Conservation (phyloP, 2,329 filamentous ascomycete genomes). For the Botryosphaeria dothidea region DNA sequence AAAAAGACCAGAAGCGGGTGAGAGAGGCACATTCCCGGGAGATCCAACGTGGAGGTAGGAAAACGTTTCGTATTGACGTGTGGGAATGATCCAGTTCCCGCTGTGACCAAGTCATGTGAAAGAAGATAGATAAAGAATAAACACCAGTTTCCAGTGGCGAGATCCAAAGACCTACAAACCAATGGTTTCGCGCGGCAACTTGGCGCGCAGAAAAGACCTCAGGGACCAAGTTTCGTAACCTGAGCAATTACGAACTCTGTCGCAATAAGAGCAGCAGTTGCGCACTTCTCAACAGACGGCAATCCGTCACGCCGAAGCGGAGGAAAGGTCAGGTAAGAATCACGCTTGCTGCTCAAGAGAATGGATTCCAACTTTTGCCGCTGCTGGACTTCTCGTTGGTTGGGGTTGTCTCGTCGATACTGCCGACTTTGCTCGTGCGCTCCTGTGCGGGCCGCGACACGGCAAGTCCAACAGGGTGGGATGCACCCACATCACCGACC, state of each 20-base stretch:
- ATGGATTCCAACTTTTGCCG: conserved; percentile 34
- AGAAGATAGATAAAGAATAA: conserved; percentile 32
- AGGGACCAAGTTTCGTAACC: conserved; percentile 41
- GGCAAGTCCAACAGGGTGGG: conserved; percentile 42
- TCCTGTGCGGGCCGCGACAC: conserved; percentile 44
- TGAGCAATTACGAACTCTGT: conserved; percentile 45
- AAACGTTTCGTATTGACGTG: not conserved
- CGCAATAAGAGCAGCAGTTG: conserved; percentile 25
- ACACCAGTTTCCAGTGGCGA: conserved; percentile 40
- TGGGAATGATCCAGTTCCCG: conserved; percentile 1
- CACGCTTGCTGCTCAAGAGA: conserved; percentile 39
- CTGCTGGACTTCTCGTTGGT: conserved; percentile 30
- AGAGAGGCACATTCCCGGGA: not conserved
- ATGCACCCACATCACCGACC: conserved; percentile 43
- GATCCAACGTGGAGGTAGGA: not conserved
- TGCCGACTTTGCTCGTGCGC: conserved; percentile 47
- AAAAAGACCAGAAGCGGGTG: not conserved
- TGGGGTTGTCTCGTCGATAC: conserved; percentile 46
- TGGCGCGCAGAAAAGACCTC: conserved; percentile 29
- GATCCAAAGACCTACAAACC: conserved; percentile 40
- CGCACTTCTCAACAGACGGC: conserved; percentile 35
- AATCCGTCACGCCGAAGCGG: conserved; percentile 31
- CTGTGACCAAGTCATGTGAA: conserved; percentile 1
- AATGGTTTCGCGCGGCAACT: conserved; percentile 31
- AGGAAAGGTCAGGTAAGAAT: conserved; percentile 48